phyloP scores from a whole-genome alignment of 306 rosid species.

The Vicia faba region DNA sequence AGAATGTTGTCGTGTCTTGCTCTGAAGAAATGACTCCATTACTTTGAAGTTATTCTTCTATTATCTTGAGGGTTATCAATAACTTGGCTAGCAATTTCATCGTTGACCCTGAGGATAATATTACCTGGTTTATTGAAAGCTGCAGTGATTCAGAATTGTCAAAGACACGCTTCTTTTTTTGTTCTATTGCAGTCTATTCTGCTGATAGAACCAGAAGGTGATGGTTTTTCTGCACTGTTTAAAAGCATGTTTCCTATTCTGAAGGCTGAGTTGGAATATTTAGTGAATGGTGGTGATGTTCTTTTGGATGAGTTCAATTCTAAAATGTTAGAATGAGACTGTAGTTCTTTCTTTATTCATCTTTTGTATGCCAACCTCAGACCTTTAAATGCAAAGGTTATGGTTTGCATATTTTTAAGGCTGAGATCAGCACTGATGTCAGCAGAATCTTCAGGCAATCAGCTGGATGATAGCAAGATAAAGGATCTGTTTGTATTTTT shows the following conservation, averaged over 20 bases:
- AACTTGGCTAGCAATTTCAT: slow-evolving; percentile 65
- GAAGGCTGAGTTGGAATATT: slow-evolving; percentile 73
- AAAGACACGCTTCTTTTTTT: slow-evolving; percentile 63
- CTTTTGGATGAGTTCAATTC: slow-evolving; percentile 61
- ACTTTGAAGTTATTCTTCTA: no score
- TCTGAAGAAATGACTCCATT: no score
- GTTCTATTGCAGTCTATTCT: slow-evolving; percentile 63
- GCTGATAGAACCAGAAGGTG: slow-evolving; percentile 42
- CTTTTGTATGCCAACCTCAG: slow-evolving; percentile 48
- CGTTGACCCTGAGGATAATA: slow-evolving; percentile 52
- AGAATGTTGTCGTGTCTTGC: no score
- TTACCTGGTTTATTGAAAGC: slow-evolving; percentile 60
- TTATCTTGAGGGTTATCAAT: slow-evolving; percentile 45
- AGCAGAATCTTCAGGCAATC: slow-evolving; percentile 50
- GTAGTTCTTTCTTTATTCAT: slow-evolving; percentile 55
- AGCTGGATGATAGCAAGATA: slow-evolving; percentile 56
- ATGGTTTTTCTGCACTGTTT: slow-evolving; percentile 48
- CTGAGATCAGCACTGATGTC: slow-evolving; percentile 51
- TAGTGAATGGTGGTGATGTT: slow-evolving; percentile 49
- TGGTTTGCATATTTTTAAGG: slow-evolving; percentile 79
- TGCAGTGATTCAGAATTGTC: slow-evolving; percentile 60
- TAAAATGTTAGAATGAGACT: slow-evolving; percentile 67
- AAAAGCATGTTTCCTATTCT: slow-evolving; percentile 57
- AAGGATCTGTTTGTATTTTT: slow-evolving; percentile 59
- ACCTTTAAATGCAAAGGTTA: slow-evolving; percentile 53